Evolutionary conservation across 2,329 filamentous ascomycete genomes (phyloP), one percentile per base, ranked within the genome.

Genomic region (Trichoderma harzianum): DNA sequence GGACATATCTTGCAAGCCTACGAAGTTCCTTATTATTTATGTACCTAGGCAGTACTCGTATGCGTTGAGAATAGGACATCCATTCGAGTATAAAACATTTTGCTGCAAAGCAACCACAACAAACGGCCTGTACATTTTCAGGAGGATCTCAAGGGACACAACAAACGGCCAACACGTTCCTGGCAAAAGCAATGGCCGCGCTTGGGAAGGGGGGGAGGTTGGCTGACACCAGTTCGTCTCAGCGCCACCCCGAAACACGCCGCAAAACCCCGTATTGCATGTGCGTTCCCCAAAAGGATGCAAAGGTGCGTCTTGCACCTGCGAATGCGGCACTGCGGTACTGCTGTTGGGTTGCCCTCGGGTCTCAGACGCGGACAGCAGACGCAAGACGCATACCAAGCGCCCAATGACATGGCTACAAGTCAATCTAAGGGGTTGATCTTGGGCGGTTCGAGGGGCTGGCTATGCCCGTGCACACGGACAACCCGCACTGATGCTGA

Each of bases 231-330:
- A 32, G 60, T 65, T 63, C 69, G 69, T 71, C 61, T 71, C 69
- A 71, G 61, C 32, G 69, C 69, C 34, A 58, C 53, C 32, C 61
- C 69, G 69, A 71, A 71, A 71, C 69, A 66, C 61, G 60, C 58
- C 6, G 34, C 51, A 21, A 43, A 47, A 36, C 69, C 60, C 60
- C 69, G n/a, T 26, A 36, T 34, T 53, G 36, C 67, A 62, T 61
- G 63, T 60, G 39, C 55, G 12, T 61, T 61, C 68, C 47, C 47
- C 28, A 21, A 63, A 47, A 55, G 60, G 68, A 57, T 26, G 36
- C 58, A 39, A 39, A 24, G 18, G 34, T 60, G 65, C 53, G 26
- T 60, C 24, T 68, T 58, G 26, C 34, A 32, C 26, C 26, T 36
- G 53, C 26, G 26, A 57, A 28, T n/a, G 61, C 61, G 53, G 26